phyloP scores from a whole-genome alignment of 257 asterid genomes.

The Agastache rugosa region DNA sequence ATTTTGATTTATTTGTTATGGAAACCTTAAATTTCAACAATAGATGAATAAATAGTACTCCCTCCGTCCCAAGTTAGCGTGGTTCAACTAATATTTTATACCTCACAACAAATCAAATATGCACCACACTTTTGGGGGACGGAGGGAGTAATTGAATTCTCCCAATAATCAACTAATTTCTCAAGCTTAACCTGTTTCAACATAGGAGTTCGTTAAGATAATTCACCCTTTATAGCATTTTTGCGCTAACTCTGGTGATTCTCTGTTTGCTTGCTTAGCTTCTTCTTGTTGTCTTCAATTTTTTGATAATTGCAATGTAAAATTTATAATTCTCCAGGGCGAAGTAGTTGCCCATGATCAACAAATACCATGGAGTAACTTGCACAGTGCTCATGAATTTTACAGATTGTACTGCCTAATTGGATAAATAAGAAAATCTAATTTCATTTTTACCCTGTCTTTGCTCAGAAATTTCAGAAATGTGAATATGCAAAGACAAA shows the following conservation, averaged over 20 bases:
- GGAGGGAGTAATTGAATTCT: too few species aligned
- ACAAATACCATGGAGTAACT: not conserved
- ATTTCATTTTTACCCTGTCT: slow-evolving; percentile 32
- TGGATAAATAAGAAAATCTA: slow-evolving; percentile 31
- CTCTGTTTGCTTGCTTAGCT: slow-evolving; percentile 15
- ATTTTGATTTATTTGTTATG: not conserved
- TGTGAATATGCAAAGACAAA: slow-evolving; percentile 74
- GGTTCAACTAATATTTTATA: too few species aligned
- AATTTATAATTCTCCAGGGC: not conserved
- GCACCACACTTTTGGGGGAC: too few species aligned
- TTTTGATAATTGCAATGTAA: not conserved
- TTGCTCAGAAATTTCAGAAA: slow-evolving; percentile 80
- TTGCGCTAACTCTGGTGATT: not conserved
- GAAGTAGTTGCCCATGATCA: slow-evolving; percentile 22
- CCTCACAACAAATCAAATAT: too few species aligned
- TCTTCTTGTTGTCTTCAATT: slow-evolving; percentile 15
- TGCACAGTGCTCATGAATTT: slow-evolving; percentile 14
- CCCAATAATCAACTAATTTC: too few species aligned
- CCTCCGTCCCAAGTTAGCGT: too few species aligned
- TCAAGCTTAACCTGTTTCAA: slow-evolving; percentile 14
- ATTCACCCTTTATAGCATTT: slow-evolving; percentile 5
- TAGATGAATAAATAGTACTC: not conserved
- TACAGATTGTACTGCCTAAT: slow-evolving; percentile 10
- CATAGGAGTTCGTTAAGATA: not conserved
- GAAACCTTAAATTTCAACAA: not conserved